Conservation (phyloP, 2,329 filamentous ascomycete genomes). For the Penicillium sp. region DNA sequence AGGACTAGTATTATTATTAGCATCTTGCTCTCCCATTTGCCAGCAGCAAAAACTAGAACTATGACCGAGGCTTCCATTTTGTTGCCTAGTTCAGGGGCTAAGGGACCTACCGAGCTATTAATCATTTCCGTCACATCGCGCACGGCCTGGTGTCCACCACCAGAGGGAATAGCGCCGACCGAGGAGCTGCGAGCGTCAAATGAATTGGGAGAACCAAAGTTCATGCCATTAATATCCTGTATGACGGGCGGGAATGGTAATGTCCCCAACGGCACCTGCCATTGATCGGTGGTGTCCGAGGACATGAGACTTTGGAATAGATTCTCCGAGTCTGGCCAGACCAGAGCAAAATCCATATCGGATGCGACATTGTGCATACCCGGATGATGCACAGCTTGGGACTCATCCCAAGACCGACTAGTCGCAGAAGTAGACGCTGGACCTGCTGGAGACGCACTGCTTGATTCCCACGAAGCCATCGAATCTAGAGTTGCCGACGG, state of each 20-base stretch:
- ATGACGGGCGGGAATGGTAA: slow-evolving; percentile 39
- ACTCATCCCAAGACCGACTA: slow-evolving; percentile 27
- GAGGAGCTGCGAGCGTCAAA: slow-evolving; percentile 40
- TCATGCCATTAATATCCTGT: slow-evolving; percentile 30
- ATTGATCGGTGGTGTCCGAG: slow-evolving; percentile 40
- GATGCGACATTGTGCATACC: slow-evolving; percentile 25
- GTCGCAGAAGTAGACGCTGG: slow-evolving; percentile 19
- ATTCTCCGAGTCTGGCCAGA: slow-evolving; percentile 49
- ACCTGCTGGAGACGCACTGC: slow-evolving; percentile 18
- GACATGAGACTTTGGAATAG: slow-evolving; percentile 47
- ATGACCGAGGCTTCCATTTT: background rate
- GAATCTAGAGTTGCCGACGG: slow-evolving; percentile 20
- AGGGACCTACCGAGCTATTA: slow-evolving; percentile 38
- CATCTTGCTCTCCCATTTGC: background rate
- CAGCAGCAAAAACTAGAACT: background rate
- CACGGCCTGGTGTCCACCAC: slow-evolving; percentile 46
- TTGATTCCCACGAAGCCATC: slow-evolving; percentile 27
- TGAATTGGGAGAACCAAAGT: slow-evolving; percentile 36
- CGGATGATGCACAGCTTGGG: slow-evolving; percentile 19
- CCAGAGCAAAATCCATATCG: slow-evolving; percentile 43
- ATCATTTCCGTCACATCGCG: slow-evolving; percentile 48
- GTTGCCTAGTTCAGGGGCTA: background rate
- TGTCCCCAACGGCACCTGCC: slow-evolving; percentile 46
- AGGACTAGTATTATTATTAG: slow-evolving; percentile 31
- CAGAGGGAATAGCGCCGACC: slow-evolving; percentile 41